phyloP scores from a whole-genome alignment of 805 yeast genomes.

The Nakazawaea peltata region DNA sequence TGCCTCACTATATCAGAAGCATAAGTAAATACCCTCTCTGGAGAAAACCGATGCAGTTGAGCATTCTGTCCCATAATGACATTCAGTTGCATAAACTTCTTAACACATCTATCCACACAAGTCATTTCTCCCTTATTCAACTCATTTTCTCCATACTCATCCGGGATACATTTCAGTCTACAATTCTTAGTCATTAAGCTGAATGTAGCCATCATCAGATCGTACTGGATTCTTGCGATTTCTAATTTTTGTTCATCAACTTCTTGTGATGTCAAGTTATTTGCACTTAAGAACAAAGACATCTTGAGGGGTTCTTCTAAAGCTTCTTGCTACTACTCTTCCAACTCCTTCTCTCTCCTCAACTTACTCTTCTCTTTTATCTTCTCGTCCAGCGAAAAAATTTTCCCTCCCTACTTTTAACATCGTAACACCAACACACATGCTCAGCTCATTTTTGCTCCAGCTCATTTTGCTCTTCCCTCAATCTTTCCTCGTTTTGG shows the following conservation, averaged over 20 bases:
- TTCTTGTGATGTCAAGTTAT: slow-evolving; percentile 34
- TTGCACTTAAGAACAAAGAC: slow-evolving; percentile 55
- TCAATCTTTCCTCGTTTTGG: no score
- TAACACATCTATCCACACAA: slow-evolving; percentile 82
- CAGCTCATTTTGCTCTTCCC: no score
- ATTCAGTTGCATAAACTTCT: slow-evolving; percentile 74
- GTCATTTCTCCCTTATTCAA: slow-evolving; percentile 75
- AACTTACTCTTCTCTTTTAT: background rate
- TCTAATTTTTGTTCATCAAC: slow-evolving; percentile 54
- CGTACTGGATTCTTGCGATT: slow-evolving; percentile 60
- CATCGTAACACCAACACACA: no score
- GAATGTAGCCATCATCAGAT: slow-evolving; percentile 52
- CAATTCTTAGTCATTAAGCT: slow-evolving; percentile 54
- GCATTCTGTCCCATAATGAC: slow-evolving; percentile 48
- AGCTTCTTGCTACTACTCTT: background rate
- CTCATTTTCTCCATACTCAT: slow-evolving; percentile 80
- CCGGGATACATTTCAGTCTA: slow-evolving; percentile 70
- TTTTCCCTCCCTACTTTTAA: background rate
- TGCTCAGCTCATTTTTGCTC: no score
- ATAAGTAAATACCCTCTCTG: no score
- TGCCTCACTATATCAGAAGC: no score
- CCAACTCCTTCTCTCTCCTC: background rate
- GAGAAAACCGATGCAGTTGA: slow-evolving; percentile 34
- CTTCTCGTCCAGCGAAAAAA: background rate
- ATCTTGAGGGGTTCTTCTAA: slow-evolving; percentile 25